These are phyloP conservation scores for Pseudohalonectria lignicola DNA, from an alignment of 2,329 filamentous ascomycete genomes.

Conservation along the genomic window DNA sequence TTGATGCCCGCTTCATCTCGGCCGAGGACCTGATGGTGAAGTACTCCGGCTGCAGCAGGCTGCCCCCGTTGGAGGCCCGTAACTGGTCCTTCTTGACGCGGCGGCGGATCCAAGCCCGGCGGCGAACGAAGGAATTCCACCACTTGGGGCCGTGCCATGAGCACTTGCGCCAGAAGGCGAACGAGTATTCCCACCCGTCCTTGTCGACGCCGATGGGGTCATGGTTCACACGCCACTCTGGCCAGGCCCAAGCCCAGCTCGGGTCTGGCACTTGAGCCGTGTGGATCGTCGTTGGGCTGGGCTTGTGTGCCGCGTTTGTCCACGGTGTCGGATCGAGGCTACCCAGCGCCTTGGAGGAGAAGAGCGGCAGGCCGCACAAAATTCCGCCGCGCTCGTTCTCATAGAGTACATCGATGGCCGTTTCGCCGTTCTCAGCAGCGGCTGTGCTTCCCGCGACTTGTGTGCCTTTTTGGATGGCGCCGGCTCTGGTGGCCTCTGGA, in stretches of 20 bases:
- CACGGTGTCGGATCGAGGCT: constrained; percentile 78
- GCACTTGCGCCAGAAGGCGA: constrained; percentile 65
- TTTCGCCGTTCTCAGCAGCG: constrained; percentile 28
- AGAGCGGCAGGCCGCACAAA: constrained; percentile 80
- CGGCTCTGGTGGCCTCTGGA: neutral
- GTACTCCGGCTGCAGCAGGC: constrained; percentile 62
- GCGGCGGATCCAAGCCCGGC: constrained; percentile 79
- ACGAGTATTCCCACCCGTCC: constrained; percentile 93
- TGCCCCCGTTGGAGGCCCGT: constrained; percentile 25
- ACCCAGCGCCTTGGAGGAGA: constrained; percentile 75
- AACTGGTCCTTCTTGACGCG: constrained; percentile 49
- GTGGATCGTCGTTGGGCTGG: constrained; percentile 56
- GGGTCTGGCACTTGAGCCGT: constrained; percentile 92
- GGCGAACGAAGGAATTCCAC: constrained; percentile 91
- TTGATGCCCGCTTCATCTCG: constrained; percentile 25
- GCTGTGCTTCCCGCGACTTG: neutral
- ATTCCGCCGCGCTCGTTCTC: constrained; percentile 92
- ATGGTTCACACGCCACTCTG: constrained; percentile 54
- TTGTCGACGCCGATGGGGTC: constrained; percentile 69
- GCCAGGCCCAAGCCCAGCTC: constrained; percentile 81
- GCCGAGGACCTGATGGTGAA: constrained; percentile 61
- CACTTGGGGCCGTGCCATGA: constrained; percentile 85
- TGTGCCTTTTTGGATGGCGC: neutral
- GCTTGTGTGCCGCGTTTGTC: constrained; percentile 59
- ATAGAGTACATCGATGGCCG: constrained; percentile 76